Evolutionary conservation across 176 grass and related monocot species (phyloP).

Genomic region (Oryza longistaminata): DNA sequence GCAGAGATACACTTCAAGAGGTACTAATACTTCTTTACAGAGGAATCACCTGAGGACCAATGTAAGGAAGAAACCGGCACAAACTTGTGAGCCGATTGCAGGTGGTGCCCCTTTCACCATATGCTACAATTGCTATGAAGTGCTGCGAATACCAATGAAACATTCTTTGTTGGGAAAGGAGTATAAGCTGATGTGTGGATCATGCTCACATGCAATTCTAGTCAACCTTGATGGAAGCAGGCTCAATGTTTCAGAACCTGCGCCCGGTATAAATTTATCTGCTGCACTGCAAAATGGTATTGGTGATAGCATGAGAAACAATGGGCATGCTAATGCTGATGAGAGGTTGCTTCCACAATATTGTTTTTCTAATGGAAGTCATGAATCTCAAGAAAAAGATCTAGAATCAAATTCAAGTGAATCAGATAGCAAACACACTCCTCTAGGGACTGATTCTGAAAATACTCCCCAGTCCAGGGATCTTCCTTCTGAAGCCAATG

Average conservation of each 20-base stretch:
- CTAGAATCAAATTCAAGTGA: slow-evolving; percentile 51
- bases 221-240: slow-evolving; percentile 67
- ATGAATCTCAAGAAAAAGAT: slow-evolving; percentile 56
- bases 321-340: slow-evolving; percentile 26
- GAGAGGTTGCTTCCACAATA: slow-evolving; percentile 68
- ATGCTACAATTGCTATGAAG: slow-evolving; percentile 90
- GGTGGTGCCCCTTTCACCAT: slow-evolving; percentile 82
- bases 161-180: slow-evolving; percentile 49
- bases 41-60: slow-evolving; percentile 43
- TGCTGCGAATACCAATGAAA: slow-evolving; percentile 71
- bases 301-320: slow-evolving; percentile 26
- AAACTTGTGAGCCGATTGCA: slow-evolving; percentile 59
- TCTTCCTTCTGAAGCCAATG: slow-evolving; percentile 49
- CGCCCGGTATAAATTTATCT: slow-evolving; percentile 33
- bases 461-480: slow-evolving; percentile 40
- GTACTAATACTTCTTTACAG: slow-evolving; percentile 39
- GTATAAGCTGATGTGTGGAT: slow-evolving; percentile 74
- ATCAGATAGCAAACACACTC: slow-evolving; percentile 41
- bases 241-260: slow-evolving; percentile 49
- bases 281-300: slow-evolving; percentile 38
- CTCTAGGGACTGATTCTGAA: slow-evolving; percentile 39
- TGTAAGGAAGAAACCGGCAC: slow-evolving; percentile 51
- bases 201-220: slow-evolving; percentile 75
- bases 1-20: slow-evolving; percentile 53
- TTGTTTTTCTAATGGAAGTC: slow-evolving; percentile 60